These are phyloP conservation scores for Fagopyrum esculentum DNA, from an alignment of 148 eudicot genomes.

Conservation along the genomic window DNA sequence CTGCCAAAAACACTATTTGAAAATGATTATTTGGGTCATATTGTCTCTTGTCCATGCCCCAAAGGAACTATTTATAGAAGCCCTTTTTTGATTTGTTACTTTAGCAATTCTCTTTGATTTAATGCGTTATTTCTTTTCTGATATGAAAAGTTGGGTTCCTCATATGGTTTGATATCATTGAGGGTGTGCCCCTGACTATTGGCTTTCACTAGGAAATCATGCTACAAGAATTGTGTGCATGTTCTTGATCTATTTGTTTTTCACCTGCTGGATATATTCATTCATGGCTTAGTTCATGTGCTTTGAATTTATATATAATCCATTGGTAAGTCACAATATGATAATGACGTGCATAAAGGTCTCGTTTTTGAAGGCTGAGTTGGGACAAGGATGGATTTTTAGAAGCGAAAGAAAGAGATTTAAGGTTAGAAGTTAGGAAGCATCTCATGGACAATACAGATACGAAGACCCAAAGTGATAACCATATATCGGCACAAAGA, in stretches of 20 bases:
- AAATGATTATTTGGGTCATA: background rate
- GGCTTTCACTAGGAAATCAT: background rate
- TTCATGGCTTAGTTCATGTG: background rate
- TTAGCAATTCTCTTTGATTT: background rate
- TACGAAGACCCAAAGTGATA: conserved; percentile 37
- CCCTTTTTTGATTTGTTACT: background rate
- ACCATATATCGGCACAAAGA: conserved; percentile 47
- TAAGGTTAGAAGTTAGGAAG: conserved; percentile 19
- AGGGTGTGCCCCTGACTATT: background rate
- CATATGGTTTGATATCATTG: background rate
- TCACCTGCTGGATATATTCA: background rate
- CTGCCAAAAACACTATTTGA: background rate
- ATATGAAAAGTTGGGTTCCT: background rate
- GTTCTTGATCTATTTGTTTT: background rate
- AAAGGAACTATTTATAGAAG: background rate
- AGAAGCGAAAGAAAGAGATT: conserved; percentile 26
- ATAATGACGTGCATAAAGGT: conserved; percentile 54
- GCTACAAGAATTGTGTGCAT: background rate
- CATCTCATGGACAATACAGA: conserved; percentile 30
- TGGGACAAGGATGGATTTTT: conserved; percentile 72
- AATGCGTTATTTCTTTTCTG: background rate
- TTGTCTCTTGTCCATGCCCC: background rate
- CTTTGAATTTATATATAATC: background rate
- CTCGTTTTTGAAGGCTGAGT: conserved; percentile 62
- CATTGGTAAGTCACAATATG: background rate